phyloP scores from a whole-genome alignment of 1,284 basidiomycete species.

The Coniferiporia sulphurascens region DNA sequence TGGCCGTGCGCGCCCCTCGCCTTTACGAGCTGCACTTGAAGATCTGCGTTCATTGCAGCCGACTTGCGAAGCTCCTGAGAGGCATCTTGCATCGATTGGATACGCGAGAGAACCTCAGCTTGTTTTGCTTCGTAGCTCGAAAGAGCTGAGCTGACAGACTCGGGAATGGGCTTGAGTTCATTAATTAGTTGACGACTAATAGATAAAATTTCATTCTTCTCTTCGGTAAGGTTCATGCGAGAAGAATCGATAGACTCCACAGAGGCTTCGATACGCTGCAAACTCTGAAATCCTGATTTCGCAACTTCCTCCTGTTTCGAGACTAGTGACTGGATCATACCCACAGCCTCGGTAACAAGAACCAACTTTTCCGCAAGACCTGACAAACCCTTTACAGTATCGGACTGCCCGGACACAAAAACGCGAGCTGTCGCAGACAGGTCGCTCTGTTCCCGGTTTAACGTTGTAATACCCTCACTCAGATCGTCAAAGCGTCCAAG shows the following conservation, averaged over 20 bases:
- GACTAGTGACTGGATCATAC: conserved; percentile 7
- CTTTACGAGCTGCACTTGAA: conserved; percentile 66
- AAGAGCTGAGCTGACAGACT: conserved; percentile 49
- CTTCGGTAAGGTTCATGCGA: conserved; percentile 41
- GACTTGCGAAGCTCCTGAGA: conserved; percentile 59
- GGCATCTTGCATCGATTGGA: conserved; percentile 52
- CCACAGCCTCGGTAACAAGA: conserved; percentile 6
- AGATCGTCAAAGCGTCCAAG: conserved; percentile 43
- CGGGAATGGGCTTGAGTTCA: conserved; percentile 53
- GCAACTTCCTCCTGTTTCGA: conserved; percentile 1
- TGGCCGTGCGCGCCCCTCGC: conserved; percentile 72
- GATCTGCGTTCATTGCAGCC: conserved; percentile 49
- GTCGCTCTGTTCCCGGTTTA: conserved; percentile 6
- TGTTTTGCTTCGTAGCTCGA: conserved; percentile 54
- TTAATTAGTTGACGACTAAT: conserved; percentile 48
- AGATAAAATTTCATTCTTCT: conserved; percentile 44
- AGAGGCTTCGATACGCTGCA: conserved; percentile 29
- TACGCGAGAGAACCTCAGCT: conserved; percentile 54
- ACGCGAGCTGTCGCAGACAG: not conserved
- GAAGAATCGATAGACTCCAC: conserved; percentile 39
- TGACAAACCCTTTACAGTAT: not conserved
- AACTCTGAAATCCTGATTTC: not conserved
- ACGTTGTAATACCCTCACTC: conserved; percentile 24
- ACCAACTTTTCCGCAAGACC: conserved; percentile 3
- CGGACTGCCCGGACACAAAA: not conserved